phyloP scores from a whole-genome alignment of 306 rosid species.

The Trifolium dubium region DNA sequence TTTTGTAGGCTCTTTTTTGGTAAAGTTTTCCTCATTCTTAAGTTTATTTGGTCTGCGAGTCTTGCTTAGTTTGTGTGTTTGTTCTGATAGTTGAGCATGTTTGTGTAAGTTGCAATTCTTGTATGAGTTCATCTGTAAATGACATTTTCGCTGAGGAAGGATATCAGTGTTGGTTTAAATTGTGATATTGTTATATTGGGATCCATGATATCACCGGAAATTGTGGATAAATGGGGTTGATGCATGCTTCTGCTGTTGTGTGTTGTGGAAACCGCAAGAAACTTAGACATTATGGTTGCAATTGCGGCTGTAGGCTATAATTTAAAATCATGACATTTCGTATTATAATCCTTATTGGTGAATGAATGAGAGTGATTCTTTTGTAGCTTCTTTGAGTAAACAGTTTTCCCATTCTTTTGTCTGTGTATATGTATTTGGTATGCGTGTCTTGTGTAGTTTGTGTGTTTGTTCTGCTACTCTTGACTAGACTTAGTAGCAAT shows the following conservation, averaged over 20 bases:
- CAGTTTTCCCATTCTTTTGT: not conserved
- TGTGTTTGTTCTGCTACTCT: not conserved
- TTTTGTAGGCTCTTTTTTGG: too few relatives aligned
- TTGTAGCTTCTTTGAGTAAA: not conserved
- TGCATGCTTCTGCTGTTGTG: not conserved
- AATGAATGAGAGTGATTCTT: not conserved
- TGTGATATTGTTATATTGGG: not conserved
- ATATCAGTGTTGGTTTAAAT: not conserved
- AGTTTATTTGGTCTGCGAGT: not conserved
- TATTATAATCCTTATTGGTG: not conserved
- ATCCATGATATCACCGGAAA: not conserved
- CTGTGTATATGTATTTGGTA: not conserved
- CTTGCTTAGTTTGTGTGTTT: not conserved
- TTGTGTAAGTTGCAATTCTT: not conserved
- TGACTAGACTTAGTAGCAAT: not conserved
- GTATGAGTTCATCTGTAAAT: not conserved
- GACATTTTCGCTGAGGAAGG: not conserved
- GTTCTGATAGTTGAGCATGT: not conserved
- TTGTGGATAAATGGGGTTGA: not conserved
- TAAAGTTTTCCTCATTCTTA: not conserved
- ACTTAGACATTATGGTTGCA: not conserved
- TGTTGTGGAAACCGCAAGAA: not conserved
- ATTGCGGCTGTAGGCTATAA: not conserved
- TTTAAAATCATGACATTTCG: not conserved
- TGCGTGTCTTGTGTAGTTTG: not conserved